Base-by-base conservation (phyloP, 495 filamentous ascomycete species). In the Annulohypoxylon moriforme region DNA sequence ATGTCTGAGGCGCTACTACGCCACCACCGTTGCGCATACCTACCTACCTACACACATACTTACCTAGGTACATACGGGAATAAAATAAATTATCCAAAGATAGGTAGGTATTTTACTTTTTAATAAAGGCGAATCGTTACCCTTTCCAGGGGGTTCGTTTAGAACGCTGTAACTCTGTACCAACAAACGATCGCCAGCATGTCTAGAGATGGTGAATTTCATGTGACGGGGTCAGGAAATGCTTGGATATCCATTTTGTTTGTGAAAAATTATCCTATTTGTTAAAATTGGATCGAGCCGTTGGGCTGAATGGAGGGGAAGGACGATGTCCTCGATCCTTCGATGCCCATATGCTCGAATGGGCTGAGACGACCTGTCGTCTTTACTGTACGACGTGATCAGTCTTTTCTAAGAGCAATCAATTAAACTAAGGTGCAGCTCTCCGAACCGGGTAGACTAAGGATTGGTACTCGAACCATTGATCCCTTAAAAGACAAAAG, bases 331-430 rank as follows among this genome's bases (percentile, higher is more conserved):
- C 20, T 36, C 57, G 58, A 69, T 57, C 46, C 66, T 63, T 63
- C n/a, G 36, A 40, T 40, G 36, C 36, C 13, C 36, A 40, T 22
- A 65, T 57, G 42, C 46, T 13, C 36, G 42, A 60, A 33, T 22
- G 27, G 16, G 33, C n/a, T 29, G 25, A 31, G 24, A 18, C 36
- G 47, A 46, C 36, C 33, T 64, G 42, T 18, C 62, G 59, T 33
- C 40, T 57, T 58, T 36, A 36, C 38, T 60, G 69, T 72, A 27
- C 60, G 29, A 72, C 55, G 38, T 68, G 64, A 72, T 57, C 27
- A 38, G 64, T 72, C 50, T 31, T 59, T 72, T 68, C 3, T 56
- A 40, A 67, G 2, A 42, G 24, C 34, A 68, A 55, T 46, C 13
- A n/a, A 55, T 42, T 20, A 46, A 18, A 44, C 40, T 44, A 14